Evolutionary conservation across 305 asterid genomes (phyloP).

Genomic region (Solanum hybrid): DNA sequence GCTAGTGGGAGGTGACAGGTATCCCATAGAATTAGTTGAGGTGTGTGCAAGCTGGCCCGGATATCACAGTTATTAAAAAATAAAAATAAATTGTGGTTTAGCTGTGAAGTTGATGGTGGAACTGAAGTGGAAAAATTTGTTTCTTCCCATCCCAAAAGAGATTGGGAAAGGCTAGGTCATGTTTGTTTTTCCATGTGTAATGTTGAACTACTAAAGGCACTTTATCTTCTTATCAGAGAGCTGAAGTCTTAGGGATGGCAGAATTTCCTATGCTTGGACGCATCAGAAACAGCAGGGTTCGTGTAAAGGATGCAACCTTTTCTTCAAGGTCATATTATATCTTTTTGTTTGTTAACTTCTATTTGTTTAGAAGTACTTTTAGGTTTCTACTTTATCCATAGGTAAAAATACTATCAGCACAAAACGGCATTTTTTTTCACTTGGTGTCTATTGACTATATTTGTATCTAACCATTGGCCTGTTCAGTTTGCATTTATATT

Average conservation of each 20-base stretch:
- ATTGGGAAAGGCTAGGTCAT: neutral
- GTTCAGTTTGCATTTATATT: neutral
- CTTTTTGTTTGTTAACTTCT: neutral
- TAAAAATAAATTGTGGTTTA: neutral
- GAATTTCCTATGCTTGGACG: conserved; percentile 95
- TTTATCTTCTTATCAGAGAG: conserved; percentile 50
- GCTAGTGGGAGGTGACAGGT: neutral
- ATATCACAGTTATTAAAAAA: neutral
- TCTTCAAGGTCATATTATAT: conserved; percentile 65
- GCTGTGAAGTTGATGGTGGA: neutral
- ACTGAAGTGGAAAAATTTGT: neutral
- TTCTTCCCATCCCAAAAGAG: neutral
- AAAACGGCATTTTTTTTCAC: neutral
- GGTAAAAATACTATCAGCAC: neutral
- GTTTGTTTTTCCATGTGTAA: neutral
- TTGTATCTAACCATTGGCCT: neutral
- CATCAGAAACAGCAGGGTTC: conserved; percentile 79
- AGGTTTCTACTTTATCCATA: neutral
- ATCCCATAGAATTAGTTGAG: neutral
- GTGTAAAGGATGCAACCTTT: conserved; percentile 78
- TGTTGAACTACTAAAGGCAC: neutral
- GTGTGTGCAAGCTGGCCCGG: neutral
- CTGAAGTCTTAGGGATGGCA: conserved; percentile 69
- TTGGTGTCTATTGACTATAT: neutral
- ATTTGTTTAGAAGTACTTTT: neutral